A percentile compares a stretch with the other conserved stretches of the same genome.
Evolutionary conservation across 805 yeast species (phyloP).

Genomic region (Yarrowia alimentaria): DNA sequence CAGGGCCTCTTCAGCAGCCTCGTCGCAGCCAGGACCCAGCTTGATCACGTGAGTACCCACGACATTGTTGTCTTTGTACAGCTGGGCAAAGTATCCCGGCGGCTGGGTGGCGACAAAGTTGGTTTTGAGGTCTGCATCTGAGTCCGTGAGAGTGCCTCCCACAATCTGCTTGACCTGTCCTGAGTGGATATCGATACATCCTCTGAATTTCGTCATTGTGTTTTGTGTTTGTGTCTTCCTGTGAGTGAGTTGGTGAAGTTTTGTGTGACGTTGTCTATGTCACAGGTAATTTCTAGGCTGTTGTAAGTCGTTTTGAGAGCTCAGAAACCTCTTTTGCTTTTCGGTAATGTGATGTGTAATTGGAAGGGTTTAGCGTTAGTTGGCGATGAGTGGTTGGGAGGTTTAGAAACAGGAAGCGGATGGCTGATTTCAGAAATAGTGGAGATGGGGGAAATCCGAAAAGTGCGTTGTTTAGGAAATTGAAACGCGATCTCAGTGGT

Average conservation of each 20-base stretch:
- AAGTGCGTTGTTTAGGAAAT: too few relatives aligned
- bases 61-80: slow-evolving; percentile 61
- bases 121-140: slow-evolving; percentile 50
- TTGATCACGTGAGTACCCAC: slow-evolving; percentile 90
- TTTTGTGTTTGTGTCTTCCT: neutral
- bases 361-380: too few relatives aligned
- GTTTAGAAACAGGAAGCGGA: too few relatives aligned
- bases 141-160: slow-evolving; percentile 75
- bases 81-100: slow-evolving; percentile 67
- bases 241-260: slow-evolving; percentile 1
- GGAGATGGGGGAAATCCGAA: too few relatives aligned
- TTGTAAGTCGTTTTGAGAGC: too few relatives aligned
- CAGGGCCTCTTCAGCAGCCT: slow-evolving; percentile 77
- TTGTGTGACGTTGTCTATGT: neutral
- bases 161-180: slow-evolving; percentile 97
- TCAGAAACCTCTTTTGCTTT: too few relatives aligned
- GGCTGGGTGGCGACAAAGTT: slow-evolving; percentile 79
- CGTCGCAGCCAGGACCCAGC: slow-evolving; percentile 79
- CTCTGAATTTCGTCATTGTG: slow-evolving; percentile 80
- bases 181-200: slow-evolving; percentile 92
- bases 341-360: too few relatives aligned
- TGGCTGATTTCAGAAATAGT: too few relatives aligned
- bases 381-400: too few relatives aligned
- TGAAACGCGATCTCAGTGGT: too few relatives aligned
- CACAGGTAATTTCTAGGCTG: too few relatives aligned